Evolutionary conservation across 2,329 filamentous ascomycete genomes (phyloP).

Genomic region (Mollisia scopiformis): DNA sequence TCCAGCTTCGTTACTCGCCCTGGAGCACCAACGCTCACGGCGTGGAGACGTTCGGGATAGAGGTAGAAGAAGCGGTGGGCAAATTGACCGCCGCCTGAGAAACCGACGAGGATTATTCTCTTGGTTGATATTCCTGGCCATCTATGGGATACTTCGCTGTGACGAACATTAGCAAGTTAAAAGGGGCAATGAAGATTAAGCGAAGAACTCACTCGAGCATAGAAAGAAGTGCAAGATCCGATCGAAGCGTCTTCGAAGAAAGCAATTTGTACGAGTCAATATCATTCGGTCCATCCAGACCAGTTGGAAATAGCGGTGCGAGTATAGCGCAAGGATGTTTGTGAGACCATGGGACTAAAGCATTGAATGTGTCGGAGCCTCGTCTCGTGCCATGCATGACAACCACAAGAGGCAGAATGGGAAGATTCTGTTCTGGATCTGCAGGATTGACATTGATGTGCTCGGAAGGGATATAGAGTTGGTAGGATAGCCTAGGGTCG

Average conservation of each 20-base stretch:
- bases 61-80: slow-evolving; percentile 38
- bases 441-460: slow-evolving; percentile 26
- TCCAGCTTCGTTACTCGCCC: slow-evolving; percentile 19
- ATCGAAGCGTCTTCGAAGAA: slow-evolving; percentile 19
- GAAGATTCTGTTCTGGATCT: neutral
- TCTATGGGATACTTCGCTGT: slow-evolving; percentile 29
- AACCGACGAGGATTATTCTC: slow-evolving; percentile 36
- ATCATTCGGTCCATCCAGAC: slow-evolving; percentile 35
- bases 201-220: slow-evolving; percentile 29
- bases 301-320: slow-evolving; percentile 37
- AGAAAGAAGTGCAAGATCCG: slow-evolving; percentile 32
- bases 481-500: slow-evolving; percentile 36
- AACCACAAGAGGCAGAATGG: slow-evolving; percentile 33
- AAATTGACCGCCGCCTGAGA: slow-evolving; percentile 39
- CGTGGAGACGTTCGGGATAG: slow-evolving; percentile 34
- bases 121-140: slow-evolving; percentile 36
- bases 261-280: slow-evolving; percentile 36
- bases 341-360: neutral
- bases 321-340: slow-evolving; percentile 28
- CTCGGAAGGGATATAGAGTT: slow-evolving; percentile 32
- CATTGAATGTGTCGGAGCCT: slow-evolving; percentile 12
- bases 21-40: slow-evolving; percentile 38
- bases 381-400: slow-evolving; percentile 37
- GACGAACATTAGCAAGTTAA: neutral
- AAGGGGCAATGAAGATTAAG: neutral